Evolutionary conservation across 176 grass and related monocot genomes (phyloP).

Genomic region (Aegilops bicornis): DNA sequence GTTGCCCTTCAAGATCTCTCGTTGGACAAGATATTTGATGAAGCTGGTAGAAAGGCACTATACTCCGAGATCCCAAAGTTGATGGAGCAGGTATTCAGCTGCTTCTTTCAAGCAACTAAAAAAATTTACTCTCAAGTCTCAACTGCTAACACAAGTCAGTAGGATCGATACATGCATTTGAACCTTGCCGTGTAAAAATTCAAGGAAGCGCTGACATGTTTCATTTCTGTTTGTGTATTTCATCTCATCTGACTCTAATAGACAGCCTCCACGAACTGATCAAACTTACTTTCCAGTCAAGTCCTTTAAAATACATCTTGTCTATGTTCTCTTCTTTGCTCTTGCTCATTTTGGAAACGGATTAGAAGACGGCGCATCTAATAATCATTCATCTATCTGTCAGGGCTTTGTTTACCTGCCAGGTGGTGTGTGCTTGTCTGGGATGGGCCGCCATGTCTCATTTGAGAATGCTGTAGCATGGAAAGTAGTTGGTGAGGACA

Average conservation of each 20-base stretch:
- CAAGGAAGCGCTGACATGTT: too few relatives aligned
- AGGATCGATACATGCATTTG: not conserved
- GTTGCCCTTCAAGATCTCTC: slow-evolving; percentile 90
- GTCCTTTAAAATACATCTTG: not conserved
- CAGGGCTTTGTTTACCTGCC: slow-evolving; percentile 87
- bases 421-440: slow-evolving; percentile 70
- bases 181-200: not conserved
- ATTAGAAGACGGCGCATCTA: not conserved
- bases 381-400: not conserved
- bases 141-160: not conserved
- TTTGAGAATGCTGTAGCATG: slow-evolving; percentile 80
- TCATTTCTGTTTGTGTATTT: too few relatives aligned
- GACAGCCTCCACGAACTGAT: not conserved
- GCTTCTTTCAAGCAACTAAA: not conserved
- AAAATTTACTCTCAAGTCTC: not conserved
- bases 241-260: not conserved
- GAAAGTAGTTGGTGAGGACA: slow-evolving; percentile 77
- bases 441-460: slow-evolving; percentile 93
- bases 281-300: not conserved
- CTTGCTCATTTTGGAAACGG: not conserved
- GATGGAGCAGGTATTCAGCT: slow-evolving; percentile 90
- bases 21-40: slow-evolving; percentile 95
- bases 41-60: slow-evolving; percentile 62
- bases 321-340: not conserved
- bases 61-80: slow-evolving; percentile 66